Base-by-base conservation (phyloP, 805 yeast genomes). In the Ogataea angusta region DNA sequence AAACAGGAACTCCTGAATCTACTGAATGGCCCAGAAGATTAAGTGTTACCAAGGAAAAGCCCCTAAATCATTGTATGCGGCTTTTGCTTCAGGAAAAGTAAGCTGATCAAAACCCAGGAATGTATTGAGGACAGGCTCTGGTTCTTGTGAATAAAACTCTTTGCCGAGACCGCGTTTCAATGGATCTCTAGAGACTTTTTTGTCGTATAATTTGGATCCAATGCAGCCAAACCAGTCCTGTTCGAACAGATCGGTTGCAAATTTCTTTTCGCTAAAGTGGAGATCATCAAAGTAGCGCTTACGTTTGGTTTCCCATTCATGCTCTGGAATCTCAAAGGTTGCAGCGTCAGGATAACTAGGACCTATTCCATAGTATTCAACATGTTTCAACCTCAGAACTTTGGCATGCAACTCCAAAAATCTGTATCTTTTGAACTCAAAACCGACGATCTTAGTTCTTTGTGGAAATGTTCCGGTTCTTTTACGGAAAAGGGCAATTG, bases 401-500 rank as follows among this genome's bases (percentile, higher is more conserved):
- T 52, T 52, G 10, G 78, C 64, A 60, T 84, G 93, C 28, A 66
- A 56, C 0, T 70, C 52, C 13, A 78, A 33, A 53, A 85, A 86
- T 38, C 95, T 66, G 14, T 57, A 54, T 39, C 76, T 62, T 53
- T 87, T 87, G 62, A 87, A 87, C 32, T 79, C 88, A 56, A 85
- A 85, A 2, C 95, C 93, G 3, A 79, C 75, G 3, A 87, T 69
- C 0, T 78, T 74, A 3, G 85, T 64, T 2, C 48, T 48, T 0
- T 50, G 31, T 0, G 95, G 95, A 46, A 72, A 81, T 1, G 7
- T 16, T 0, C 69, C 65, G 3, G 63, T 56, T 2, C 70, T 44
- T 47, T 80, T 78, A 22, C 71, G 57, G 54, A 70, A 85, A 37
- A 78, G 63, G 25, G 74, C 67, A 2, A 82, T 48, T 48, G 83